Evolutionary conservation across 176 grass and related monocot species (phyloP), one percentile per base, ranked within the genome.

Genomic region (Eleusine indica): DNA sequence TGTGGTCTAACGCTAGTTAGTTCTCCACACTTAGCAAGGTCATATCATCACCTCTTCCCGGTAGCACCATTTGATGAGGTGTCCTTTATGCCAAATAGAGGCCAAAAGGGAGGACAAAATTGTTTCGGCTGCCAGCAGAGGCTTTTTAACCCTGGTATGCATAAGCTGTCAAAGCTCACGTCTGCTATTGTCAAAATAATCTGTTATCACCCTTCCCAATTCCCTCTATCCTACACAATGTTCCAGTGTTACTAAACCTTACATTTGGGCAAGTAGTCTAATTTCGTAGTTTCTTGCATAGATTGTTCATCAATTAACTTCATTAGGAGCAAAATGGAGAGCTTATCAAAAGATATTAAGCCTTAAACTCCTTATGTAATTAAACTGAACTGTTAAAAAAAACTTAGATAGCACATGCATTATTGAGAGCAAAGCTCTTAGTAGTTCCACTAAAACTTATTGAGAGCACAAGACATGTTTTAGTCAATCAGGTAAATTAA

Each of bases 41-140:
- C 96, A 40, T 99, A 99, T 80, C 97, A 99, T 74, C 97, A 99
- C 91, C 89, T 99, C 6, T 99, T 99, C 79, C 97, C 93, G 10
- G 91, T 96, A 84, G 49, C 87, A 68, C 93, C 91, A 12, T 99
- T 96, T 66, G 88, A 99, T 91, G 97, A 99, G 83, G 91, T 94
- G 17, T 88, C 87, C 22, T 77, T 90, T 80, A 21, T 73, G 38
- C 69, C 87, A 82, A 90, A 60, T 85, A 93, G 88, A 58, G 90
- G 85, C 82, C 91, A 99, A 84, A 96, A 91, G 86, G 85, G 91
- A 85, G 82, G 77, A 7, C 91, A 91, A 73, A 91, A 73, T 81
- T 99, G 91, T 85, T 99, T 87, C n/a, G 78, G 93, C 43, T 99
- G 97, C 66, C 91, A 94, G 41, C 93, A 92, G 78, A 94, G 86